Percentiles rank a stretch among this genome's conserved stretches.
phyloP scores from a whole-genome alignment of 2,329 filamentous ascomycete genomes.

The Apiospora marii region DNA sequence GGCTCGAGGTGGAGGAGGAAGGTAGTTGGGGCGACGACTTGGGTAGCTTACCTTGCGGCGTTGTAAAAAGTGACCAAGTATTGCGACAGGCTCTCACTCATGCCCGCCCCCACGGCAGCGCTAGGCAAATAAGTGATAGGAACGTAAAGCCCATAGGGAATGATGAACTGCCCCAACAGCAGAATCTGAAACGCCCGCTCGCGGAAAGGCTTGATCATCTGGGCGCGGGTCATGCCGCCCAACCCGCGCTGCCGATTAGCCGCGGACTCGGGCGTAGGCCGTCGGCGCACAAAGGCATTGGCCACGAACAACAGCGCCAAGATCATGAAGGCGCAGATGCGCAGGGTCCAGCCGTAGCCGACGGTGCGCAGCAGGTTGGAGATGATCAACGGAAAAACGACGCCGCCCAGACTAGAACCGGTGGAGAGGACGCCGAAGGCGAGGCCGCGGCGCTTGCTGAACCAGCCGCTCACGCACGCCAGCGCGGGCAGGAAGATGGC shows the following conservation, averaged over 20 bases:
- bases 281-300: constrained; percentile 26
- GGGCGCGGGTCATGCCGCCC: neutral
- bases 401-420: constrained; percentile 62
- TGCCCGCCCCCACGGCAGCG: constrained; percentile 23
- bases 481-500: constrained; percentile 50
- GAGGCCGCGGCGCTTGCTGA: constrained; percentile 57
- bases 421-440: constrained; percentile 62
- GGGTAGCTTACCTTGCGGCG: constrained; percentile 24
- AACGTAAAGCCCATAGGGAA: constrained; percentile 28
- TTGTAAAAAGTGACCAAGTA: constrained; percentile 29
- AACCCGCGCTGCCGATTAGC: neutral
- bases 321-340: constrained; percentile 32
- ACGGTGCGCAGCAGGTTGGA: constrained; percentile 59
- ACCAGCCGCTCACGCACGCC: constrained; percentile 56
- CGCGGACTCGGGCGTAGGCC: neutral
- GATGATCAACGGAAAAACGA: constrained; percentile 67
- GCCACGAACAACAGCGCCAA: constrained; percentile 30
- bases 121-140: constrained; percentile 28
- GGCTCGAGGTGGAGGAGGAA: too few species aligned
- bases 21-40: neutral
- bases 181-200: constrained; percentile 23
- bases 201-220: constrained; percentile 23
- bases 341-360: constrained; percentile 47
- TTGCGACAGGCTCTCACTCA: constrained; percentile 24
- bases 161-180: constrained; percentile 18